Evolutionary conservation across 2,329 filamentous ascomycete genomes (phyloP).

Genomic region (Paraphaeosphaeria minitans): DNA sequence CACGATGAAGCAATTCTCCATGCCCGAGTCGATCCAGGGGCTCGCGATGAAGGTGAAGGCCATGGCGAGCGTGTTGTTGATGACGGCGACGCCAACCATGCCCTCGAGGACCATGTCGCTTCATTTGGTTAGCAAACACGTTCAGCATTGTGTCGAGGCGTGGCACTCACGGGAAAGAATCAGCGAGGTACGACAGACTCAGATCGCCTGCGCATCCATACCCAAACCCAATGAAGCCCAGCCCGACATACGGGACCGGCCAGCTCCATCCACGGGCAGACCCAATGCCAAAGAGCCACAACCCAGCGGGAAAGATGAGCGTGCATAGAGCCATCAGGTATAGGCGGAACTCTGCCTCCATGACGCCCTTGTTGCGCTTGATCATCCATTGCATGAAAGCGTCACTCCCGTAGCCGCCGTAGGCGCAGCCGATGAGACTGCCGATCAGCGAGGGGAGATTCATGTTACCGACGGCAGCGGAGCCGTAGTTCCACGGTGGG

Average conservation of each 20-base stretch:
- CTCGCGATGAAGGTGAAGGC: constrained; percentile 24
- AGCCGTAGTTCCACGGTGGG: constrained; percentile 60
- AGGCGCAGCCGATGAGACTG: constrained; percentile 61
- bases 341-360: constrained; percentile 61
- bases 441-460: constrained; percentile 62
- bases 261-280: constrained; percentile 58
- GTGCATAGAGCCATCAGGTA: constrained; percentile 59
- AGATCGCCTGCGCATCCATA: constrained; percentile 65
- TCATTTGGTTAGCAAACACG: not conserved
- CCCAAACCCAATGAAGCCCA: constrained; percentile 64
- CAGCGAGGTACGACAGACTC: constrained; percentile 23
- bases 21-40: constrained; percentile 24
- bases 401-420: constrained; percentile 63
- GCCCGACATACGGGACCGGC: constrained; percentile 60
- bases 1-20: constrained; percentile 28
- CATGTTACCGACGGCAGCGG: constrained; percentile 62
- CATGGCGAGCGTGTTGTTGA: constrained; percentile 27
- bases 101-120: constrained; percentile 28
- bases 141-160: too few relatives aligned
- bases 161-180: constrained; percentile 21
- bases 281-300: constrained; percentile 61
- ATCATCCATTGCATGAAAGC: constrained; percentile 62
- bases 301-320: constrained; percentile 56
- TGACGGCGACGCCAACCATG: constrained; percentile 28
- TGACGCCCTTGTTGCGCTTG: constrained; percentile 58